phyloP scores from a whole-genome alignment of 257 asterid species.

The Solanum appendiculatum region DNA sequence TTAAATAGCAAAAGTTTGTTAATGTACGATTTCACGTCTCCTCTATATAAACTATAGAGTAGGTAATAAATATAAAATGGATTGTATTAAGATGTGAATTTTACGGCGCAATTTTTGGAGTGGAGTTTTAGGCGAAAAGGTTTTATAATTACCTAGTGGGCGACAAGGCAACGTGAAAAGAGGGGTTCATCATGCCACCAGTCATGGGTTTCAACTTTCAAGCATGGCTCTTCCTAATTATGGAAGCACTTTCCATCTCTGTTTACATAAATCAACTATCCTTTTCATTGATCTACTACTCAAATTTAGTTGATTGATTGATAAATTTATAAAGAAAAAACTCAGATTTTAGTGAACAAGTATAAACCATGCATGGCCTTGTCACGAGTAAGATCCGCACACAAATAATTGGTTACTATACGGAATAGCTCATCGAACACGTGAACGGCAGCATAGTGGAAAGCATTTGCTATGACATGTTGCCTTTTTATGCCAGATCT shows the following conservation, averaged over 20 bases:
- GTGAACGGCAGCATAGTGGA: background rate
- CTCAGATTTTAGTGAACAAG: background rate
- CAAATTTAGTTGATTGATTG: background rate
- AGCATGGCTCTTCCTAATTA: background rate
- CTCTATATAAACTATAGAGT: background rate
- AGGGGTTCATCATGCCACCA: background rate
- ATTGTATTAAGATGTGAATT: background rate
- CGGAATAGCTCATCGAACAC: background rate
- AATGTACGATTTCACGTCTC: background rate
- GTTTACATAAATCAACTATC: background rate
- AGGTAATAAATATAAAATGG: background rate
- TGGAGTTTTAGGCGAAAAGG: conserved; percentile 7
- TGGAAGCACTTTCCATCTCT: background rate
- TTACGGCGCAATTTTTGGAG: conserved; percentile 29
- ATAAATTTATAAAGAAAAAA: background rate
- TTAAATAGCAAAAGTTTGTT: background rate
- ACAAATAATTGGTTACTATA: background rate
- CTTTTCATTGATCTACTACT: background rate
- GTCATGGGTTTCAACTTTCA: background rate
- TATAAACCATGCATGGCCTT: background rate
- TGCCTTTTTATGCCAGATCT: background rate
- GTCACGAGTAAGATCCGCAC: background rate
- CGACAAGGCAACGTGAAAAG: conserved; percentile 1
- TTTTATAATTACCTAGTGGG: background rate
- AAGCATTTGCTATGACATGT: background rate